Evolutionary conservation across 306 rosid species (phyloP).

Genomic region (Luffa aegyptiaca): DNA sequence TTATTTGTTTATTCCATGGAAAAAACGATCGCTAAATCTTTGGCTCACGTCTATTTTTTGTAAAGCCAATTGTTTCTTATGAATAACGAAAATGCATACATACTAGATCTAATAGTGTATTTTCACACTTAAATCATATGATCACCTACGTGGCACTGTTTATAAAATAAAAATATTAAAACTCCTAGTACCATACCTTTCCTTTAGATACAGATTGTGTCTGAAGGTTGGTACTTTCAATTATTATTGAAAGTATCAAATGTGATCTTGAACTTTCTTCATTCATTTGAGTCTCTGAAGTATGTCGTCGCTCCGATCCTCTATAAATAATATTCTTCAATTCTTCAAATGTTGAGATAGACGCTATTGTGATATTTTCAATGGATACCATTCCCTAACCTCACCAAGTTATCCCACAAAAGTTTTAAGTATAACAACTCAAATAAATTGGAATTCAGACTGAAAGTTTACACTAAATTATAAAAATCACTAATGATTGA

Average conservation of each 20-base stretch:
- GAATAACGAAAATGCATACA: neutral
- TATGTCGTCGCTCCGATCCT: constrained; percentile 75
- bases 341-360: constrained; percentile 68
- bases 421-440: neutral
- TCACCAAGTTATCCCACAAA: constrained; percentile 15
- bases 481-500: neutral
- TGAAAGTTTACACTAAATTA: neutral
- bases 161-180: neutral
- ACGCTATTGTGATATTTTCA: constrained; percentile 56
- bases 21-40: neutral
- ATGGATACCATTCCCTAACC: constrained; percentile 85
- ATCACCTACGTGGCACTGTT: neutral
- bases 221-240: constrained; percentile 88
- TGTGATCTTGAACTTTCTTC: constrained; percentile 96
- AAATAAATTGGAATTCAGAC: neutral
- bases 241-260: constrained; percentile 63
- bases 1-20: neutral
- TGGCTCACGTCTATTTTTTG: neutral
- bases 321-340: constrained; percentile 54
- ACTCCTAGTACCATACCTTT: constrained; percentile 39
- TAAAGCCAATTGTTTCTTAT: neutral
- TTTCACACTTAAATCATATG: neutral
- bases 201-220: constrained; percentile 86
- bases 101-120: neutral
- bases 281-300: constrained; percentile 82